Conservation (phyloP, 208 protist genomes). For the Leptomonas pyrrhocoris region DNA sequence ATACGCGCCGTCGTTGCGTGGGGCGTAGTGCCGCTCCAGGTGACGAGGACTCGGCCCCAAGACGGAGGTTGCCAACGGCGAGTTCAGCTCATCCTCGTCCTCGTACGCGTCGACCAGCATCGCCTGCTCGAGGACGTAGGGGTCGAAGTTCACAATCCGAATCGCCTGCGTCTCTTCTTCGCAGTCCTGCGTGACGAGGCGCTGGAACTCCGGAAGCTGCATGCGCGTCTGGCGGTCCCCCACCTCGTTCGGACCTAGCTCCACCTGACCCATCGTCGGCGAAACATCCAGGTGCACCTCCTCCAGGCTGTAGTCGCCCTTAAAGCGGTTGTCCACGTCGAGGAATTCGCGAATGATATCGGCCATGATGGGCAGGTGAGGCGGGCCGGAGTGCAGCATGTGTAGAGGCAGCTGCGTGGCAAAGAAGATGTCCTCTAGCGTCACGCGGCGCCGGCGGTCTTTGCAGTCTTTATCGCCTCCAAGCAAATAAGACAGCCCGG, state of each 20-base stretch:
- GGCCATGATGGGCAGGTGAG: slow-evolving; percentile 70
- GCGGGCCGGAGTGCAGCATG: slow-evolving; percentile 75
- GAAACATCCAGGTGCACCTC: slow-evolving; percentile 82
- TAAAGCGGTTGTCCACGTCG: slow-evolving; percentile 90
- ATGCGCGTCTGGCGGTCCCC: slow-evolving; percentile 84
- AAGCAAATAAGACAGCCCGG: slow-evolving; percentile 81
- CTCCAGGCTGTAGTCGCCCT: slow-evolving; percentile 82
- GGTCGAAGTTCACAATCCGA: slow-evolving; percentile 90
- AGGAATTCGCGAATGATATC: slow-evolving; percentile 89
- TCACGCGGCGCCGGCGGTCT: slow-evolving; percentile 80
- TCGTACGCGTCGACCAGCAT: slow-evolving; percentile 82
- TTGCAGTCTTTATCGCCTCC: slow-evolving; percentile 67
- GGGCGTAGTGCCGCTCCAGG: slow-evolving; percentile 40
- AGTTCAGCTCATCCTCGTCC: slow-evolving; percentile 67
- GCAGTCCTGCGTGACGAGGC: slow-evolving; percentile 77
- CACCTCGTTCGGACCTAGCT: slow-evolving; percentile 84
- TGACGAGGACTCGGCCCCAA: slow-evolving; percentile 43
- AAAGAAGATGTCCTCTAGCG: slow-evolving; percentile 92
- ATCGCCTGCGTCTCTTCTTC: slow-evolving; percentile 80
- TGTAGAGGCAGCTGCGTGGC: slow-evolving; percentile 87
- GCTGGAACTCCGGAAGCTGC: slow-evolving; percentile 83
- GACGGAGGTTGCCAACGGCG: slow-evolving; percentile 64
- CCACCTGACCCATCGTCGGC: slow-evolving; percentile 84
- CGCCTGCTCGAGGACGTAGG: slow-evolving; percentile 88
- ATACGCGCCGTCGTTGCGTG: slow-evolving; percentile 77